Conservation (phyloP, 495 filamentous ascomycete species). For the Penicillium diatomitis region DNA sequence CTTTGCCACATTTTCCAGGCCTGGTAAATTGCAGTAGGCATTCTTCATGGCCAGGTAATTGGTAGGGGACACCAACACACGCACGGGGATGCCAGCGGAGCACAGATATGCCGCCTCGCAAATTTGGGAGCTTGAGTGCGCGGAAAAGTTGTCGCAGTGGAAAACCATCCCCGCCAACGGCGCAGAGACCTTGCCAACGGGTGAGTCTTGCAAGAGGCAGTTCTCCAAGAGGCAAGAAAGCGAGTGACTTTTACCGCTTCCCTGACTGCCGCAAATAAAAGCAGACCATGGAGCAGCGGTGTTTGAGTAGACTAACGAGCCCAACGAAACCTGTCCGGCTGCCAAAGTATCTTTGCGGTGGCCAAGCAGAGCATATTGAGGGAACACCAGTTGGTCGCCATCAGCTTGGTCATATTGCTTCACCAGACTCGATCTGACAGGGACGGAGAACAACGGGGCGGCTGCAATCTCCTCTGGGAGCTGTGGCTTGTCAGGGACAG, state of each 20-base stretch:
- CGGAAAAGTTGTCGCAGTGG: constrained; percentile 55
- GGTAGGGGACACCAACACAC: constrained; percentile 54
- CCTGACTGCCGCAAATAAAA: constrained; percentile 70
- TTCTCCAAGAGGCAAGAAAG: constrained; percentile 58
- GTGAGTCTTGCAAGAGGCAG: constrained; percentile 28
- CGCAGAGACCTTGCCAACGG: constrained; percentile 26
- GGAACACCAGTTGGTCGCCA: not conserved
- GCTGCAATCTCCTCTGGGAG: not conserved
- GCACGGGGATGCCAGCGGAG: constrained; percentile 44
- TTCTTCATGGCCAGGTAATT: constrained; percentile 42
- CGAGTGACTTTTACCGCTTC: constrained; percentile 66
- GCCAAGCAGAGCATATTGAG: not conserved
- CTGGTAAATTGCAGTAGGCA: not conserved
- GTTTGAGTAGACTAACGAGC: not conserved
- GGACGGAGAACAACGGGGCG: not conserved
- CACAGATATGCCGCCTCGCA: constrained; percentile 61
- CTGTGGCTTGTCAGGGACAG: not conserved
- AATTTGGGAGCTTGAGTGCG: constrained; percentile 37
- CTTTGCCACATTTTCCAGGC: constrained; percentile 14
- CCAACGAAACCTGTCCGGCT: not conserved
- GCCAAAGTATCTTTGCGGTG: not conserved
- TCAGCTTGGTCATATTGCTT: not conserved
- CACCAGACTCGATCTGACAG: not conserved
- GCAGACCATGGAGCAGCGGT: constrained; percentile 30
- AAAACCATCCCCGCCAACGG: constrained; percentile 58